Conservation (phyloP, 305 asterid genomes). For the Fraxinus paxiana region DNA sequence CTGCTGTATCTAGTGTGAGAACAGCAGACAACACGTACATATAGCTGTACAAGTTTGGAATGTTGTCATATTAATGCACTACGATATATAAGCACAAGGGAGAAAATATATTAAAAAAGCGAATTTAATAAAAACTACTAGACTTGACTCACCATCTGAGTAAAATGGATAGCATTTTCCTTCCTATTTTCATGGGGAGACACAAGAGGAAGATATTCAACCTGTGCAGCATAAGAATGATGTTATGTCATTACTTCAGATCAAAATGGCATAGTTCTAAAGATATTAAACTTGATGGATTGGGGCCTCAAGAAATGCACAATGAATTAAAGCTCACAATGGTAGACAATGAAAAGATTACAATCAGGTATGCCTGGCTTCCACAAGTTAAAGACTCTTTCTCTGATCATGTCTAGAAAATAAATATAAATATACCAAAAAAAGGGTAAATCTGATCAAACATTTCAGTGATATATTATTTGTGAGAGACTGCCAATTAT, state of each 20-base stretch:
- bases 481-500: not conserved
- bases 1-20: not conserved
- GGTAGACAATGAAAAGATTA: not conserved
- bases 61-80: not conserved
- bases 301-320: not conserved
- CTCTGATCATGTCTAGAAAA: not conserved
- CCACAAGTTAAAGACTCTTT: not conserved
- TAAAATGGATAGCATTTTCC: slow-evolving; percentile 64
- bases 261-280: not conserved
- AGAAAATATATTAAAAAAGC: slow-evolving; percentile 10
- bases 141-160: slow-evolving; percentile 69
- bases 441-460: not conserved
- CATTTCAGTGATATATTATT: not conserved
- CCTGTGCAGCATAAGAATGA: slow-evolving; percentile 38
- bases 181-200: slow-evolving; percentile 66
- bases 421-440: not conserved
- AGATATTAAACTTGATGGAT: not conserved
- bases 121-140: slow-evolving; percentile 10
- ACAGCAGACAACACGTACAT: not conserved
- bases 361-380: not conserved
- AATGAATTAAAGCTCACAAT: not conserved
- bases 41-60: not conserved
- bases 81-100: not conserved
- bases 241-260: slow-evolving; percentile 8
- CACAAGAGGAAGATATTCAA: slow-evolving; percentile 90